These are phyloP conservation scores for Perkinsus marinus DNA, from an alignment of 169 alveolate species.

Conservation along the genomic window DNA sequence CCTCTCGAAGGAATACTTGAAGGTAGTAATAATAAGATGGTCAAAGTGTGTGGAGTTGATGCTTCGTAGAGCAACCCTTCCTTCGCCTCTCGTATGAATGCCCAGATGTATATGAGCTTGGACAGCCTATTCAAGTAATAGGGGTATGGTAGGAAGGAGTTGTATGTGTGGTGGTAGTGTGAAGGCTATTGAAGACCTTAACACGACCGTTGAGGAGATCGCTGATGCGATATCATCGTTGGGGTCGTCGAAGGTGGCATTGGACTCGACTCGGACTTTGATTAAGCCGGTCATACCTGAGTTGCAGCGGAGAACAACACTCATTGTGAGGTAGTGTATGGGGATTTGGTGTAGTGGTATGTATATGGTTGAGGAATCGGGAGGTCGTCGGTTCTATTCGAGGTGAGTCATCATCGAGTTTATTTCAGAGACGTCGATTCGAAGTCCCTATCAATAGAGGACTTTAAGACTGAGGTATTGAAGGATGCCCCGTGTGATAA, in stretches of 20 bases:
- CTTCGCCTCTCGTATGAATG: neutral
- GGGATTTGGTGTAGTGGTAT: neutral
- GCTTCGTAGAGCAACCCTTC: neutral
- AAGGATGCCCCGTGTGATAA: neutral
- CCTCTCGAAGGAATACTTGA: neutral
- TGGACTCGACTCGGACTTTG: neutral
- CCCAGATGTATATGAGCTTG: neutral
- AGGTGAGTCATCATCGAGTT: neutral
- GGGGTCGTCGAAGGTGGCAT: neutral
- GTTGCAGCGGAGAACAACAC: neutral
- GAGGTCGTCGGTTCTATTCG: neutral
- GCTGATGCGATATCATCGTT: neutral
- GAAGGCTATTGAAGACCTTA: neutral
- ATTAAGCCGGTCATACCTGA: neutral
- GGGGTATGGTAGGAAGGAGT: neutral
- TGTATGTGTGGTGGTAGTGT: neutral
- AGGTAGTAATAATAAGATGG: neutral
- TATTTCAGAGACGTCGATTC: neutral
- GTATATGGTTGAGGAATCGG: neutral
- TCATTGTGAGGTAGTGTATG: neutral
- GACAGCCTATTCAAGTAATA: neutral
- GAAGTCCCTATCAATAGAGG: neutral
- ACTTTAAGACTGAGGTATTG: neutral
- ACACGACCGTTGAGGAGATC: neutral
- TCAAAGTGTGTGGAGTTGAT: neutral